These are phyloP conservation scores for Acacia concinna DNA, from an alignment of 331 rosid species.

Conservation along the genomic window DNA sequence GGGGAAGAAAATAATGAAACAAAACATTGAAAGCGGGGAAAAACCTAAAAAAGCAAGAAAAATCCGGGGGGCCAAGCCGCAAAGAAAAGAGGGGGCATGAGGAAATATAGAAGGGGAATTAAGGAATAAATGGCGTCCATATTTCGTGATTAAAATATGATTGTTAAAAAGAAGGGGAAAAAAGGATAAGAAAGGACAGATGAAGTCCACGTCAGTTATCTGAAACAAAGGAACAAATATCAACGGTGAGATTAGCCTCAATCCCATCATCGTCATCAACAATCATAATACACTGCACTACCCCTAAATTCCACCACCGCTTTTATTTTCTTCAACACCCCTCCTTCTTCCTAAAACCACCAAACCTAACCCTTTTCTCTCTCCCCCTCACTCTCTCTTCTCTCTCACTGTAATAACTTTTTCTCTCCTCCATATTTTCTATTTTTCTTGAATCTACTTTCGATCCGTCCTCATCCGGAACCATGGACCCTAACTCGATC, in stretches of 20 bases:
- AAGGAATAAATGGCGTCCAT: slow-evolving; percentile 1
- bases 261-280: slow-evolving; percentile 26
- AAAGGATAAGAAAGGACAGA: slow-evolving; percentile 6
- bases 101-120: background rate
- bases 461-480: slow-evolving; percentile 30
- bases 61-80: background rate
- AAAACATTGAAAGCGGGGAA: background rate
- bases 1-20: background rate
- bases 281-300: background rate
- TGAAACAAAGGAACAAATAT: background rate
- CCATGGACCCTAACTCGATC: slow-evolving; percentile 63
- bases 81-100: background rate
- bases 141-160: background rate
- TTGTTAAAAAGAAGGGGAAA: background rate
- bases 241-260: slow-evolving; percentile 41
- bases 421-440: slow-evolving; percentile 13
- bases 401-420: slow-evolving; percentile 13
- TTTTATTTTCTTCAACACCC: slow-evolving; percentile 3
- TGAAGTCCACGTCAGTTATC: slow-evolving; percentile 35
- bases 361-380: slow-evolving; percentile 18
- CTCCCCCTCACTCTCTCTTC: background rate
- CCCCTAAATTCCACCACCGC: slow-evolving; percentile 23
- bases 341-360: slow-evolving; percentile 30
- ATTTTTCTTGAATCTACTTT: slow-evolving; percentile 40
- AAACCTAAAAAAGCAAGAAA: background rate